phyloP scores from a whole-genome alignment of 495 filamentous ascomycete genomes.

The Talaromyces ruber region DNA sequence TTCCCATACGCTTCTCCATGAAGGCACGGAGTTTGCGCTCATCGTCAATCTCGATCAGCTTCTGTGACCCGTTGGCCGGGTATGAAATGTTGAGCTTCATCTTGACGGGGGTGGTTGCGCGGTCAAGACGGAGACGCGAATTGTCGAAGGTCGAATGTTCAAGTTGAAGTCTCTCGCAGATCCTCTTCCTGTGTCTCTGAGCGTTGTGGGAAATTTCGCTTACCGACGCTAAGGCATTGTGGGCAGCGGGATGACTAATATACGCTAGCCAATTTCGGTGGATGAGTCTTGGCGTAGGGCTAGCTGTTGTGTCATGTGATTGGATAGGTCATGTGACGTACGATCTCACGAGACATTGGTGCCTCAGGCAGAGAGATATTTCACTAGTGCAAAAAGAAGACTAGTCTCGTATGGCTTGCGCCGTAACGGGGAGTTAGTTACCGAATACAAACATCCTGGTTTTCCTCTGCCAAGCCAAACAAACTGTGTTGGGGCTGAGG shows the following conservation, averaged over 20 bases:
- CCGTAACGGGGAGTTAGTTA: not conserved
- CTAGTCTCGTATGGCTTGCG: not conserved
- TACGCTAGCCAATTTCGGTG: conserved; percentile 17
- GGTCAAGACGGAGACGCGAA: conserved; percentile 45
- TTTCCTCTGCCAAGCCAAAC: not conserved
- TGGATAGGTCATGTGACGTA: not conserved
- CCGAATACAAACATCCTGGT: no score
- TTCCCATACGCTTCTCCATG: conserved; percentile 93
- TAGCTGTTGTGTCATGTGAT: not conserved
- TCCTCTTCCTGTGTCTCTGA: conserved; percentile 3
- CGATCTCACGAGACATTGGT: not conserved
- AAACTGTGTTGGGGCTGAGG: not conserved
- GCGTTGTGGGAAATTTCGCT: conserved; percentile 22
- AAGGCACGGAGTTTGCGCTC: conserved; percentile 84
- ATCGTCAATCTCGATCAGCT: conserved; percentile 97
- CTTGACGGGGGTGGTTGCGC: conserved; percentile 41
- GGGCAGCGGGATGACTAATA: conserved; percentile 15
- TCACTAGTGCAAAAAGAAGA: not conserved
- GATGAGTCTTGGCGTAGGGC: not conserved
- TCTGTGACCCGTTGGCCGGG: conserved; percentile 98
- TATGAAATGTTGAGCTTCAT: conserved; percentile 98
- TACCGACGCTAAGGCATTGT: conserved; percentile 9
- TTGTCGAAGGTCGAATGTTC: conserved; percentile 31
- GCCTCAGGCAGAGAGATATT: not conserved
- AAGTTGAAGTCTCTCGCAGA: conserved; percentile 6